Evolutionary conservation across 2,329 filamentous ascomycete genomes (phyloP), one percentile per base, ranked within the genome.

Genomic region (Epicoccum sorghinum): DNA sequence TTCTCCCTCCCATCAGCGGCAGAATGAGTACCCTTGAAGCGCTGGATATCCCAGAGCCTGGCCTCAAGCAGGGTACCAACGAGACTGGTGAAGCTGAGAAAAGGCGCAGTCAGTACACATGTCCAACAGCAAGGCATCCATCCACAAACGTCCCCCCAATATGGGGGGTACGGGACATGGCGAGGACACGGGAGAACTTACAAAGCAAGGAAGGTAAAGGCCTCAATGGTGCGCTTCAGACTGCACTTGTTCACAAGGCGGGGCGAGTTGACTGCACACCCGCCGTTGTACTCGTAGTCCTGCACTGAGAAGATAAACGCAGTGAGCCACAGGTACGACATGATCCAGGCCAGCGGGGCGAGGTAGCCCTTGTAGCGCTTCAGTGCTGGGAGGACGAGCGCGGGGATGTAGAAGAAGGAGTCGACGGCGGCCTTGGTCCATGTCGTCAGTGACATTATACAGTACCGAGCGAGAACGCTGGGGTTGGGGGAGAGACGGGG

Each of bases 271-370:
- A 38, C 29, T 0, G 30, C 38, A 22, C 60, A 65, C 0, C 50
- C 50, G 12, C 40, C 52, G 12, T 56, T 55, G 43, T 42, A 52
- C 25, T 59, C 48, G 41, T 67, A 66, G 47, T 67, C 62, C 48
- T 67, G 64, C 3, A 52, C 45, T 4, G 64, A 55, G 42, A 67
- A 67, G 40, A 66, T 60, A 33, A 66, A 67, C 33, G 59, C 64
- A 13, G 61, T 62, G 32, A 67, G 62, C 64, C 64, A 67, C 10
- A 67, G 64, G 59, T 67, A 67, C 7, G 52, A 57, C 46, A 67
- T 50, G 13, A 60, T 52, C 55, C 58, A 64, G 14, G 55, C 46
- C 3, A 66, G 37, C 1, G 62, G 62, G 1, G 61, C 59, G 24
- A 58, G 45, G 38, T 66, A 62, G 47, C 62, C 62, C 35, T 67